Percentiles rank a stretch among this genome's conserved stretches.
Conservation (phyloP, 2,329 filamentous ascomycete species). For the Hortaea werneckii region DNA sequence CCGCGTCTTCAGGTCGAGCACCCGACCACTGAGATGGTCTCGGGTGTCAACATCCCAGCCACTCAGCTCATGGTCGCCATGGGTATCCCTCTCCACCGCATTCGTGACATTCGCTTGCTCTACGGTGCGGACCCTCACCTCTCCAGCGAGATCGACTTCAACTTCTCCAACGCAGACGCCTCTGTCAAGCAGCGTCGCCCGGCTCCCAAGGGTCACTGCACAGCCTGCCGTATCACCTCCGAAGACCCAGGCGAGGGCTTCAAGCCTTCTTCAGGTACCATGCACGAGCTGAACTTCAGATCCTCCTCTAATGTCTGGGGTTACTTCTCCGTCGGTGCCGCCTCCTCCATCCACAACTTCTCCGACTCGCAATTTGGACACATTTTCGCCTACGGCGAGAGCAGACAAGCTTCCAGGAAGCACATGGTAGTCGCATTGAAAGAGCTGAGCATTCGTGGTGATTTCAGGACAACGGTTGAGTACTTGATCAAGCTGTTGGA, state of each 20-base stretch:
- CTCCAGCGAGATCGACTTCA: slow-evolving; percentile 82
- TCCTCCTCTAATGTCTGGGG: slow-evolving; percentile 99
- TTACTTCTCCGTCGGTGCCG: slow-evolving; percentile 97
- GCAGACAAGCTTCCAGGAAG: slow-evolving; percentile 87
- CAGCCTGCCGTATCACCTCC: slow-evolving; percentile 96
- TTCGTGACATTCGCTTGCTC: slow-evolving; percentile 88
- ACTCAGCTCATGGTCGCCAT: slow-evolving; percentile 98
- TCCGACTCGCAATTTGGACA: slow-evolving; percentile 98
- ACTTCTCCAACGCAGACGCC: slow-evolving; percentile 82
- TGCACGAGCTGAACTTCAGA: slow-evolving; percentile 98
- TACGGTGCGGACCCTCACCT: slow-evolving; percentile 92
- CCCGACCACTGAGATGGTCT: slow-evolving; percentile 98
- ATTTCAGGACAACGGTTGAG: slow-evolving; percentile 96
- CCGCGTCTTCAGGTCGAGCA: slow-evolving; percentile 99
- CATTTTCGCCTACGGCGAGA: slow-evolving; percentile 98
- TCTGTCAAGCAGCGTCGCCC: slow-evolving; percentile 78
- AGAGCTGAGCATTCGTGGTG: slow-evolving; percentile 97
- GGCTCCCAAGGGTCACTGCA: slow-evolving; percentile 90
- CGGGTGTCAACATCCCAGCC: slow-evolving; percentile 90
- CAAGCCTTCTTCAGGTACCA: slow-evolving; percentile 97
- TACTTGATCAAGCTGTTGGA: slow-evolving; percentile 98
- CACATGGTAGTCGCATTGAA: slow-evolving; percentile 99
- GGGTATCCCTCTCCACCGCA: slow-evolving; percentile 91
- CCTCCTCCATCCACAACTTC: slow-evolving; percentile 97
- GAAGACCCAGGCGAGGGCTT: slow-evolving; percentile 98